Evolutionary conservation across 2,329 filamentous ascomycete genomes (phyloP), one percentile per base, ranked within the genome.

Genomic region (Cladosporium cucumerinum): DNA sequence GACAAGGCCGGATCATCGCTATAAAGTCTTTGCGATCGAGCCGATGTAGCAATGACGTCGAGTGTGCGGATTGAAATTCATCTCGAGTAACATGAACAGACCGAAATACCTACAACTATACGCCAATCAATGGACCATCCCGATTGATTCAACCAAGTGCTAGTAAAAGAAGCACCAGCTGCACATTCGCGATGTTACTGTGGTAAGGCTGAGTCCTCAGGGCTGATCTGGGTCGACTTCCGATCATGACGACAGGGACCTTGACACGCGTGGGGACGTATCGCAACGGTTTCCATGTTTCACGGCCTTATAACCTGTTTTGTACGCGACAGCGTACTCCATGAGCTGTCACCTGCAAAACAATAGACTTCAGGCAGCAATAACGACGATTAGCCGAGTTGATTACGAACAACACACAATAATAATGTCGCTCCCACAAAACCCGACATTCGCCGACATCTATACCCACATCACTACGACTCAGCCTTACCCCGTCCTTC

Each of bases 401-500:
- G 39, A 39, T 16, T 5, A 51, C 32, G 32, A 34, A 34, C 32
- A 34, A 34, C 32, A 5, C 32, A 34, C 14, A 57, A 34, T 5
- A 18, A 43, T 11, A 1, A 63, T 55, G 51, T 14, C 34, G 8
- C 39, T 43, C 26, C 43, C 36, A 14, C 23, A n/a, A 36, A 36
- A 64, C 32, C 54, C 61, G 25, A 69, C 71, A 63, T 78, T 78
- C 70, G 67, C 70, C 55, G 23, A 66, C 36, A 63, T 77, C 66
- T 72, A 73, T 68, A 46, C 65, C 36, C 71, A 72, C 54, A 70
- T 76, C 66, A 71, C 70, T n/a, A 66, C 72, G 49, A 66, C 36
- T n/a, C 49, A 68, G 36, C 48, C 62, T n/a, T 68, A 61, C 61
- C 69, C 70, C 30, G 68, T 69, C 71, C 70, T 66, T 10, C 68